phyloP scores from a whole-genome alignment of 2,329 filamentous ascomycete species.

The Emydomyces testavorans region DNA sequence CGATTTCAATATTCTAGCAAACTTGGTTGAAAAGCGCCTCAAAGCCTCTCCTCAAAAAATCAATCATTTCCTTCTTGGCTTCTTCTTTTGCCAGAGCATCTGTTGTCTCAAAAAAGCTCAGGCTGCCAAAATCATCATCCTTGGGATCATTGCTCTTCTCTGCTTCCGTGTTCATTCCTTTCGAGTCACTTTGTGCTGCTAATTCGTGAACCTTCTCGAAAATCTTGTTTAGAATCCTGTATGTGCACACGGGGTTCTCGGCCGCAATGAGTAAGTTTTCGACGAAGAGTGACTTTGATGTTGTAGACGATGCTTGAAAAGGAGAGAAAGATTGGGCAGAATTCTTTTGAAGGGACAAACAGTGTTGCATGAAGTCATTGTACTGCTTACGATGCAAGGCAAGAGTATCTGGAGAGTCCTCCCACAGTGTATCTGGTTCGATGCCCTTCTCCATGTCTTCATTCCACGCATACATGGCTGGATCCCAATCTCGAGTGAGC shows the following conservation, averaged over 20 bases:
- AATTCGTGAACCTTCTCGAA: conserved; percentile 9
- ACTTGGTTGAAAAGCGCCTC: too few relatives aligned
- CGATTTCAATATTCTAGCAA: too few relatives aligned
- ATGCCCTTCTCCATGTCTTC: conserved; percentile 12
- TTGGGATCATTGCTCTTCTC: conserved; percentile 3
- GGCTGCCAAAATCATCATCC: neutral
- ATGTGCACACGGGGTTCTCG: conserved; percentile 9
- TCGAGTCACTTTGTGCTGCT: too few relatives aligned
- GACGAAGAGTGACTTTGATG: conserved; percentile 10
- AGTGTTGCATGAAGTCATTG: neutral
- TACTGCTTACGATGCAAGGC: conserved; percentile 5
- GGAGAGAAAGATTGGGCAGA: too few relatives aligned
- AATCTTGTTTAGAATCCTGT: conserved; percentile 9
- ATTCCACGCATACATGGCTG: conserved; percentile 12
- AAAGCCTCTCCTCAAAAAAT: conserved; percentile 11
- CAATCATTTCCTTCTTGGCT: conserved; percentile 5
- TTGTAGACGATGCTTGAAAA: conserved; percentile 1
- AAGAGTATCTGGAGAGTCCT: conserved; percentile 12
- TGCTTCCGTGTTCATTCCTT: too few relatives aligned
- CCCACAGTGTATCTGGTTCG: conserved; percentile 10
- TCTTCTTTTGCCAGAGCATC: conserved; percentile 3
- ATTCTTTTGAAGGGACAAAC: too few relatives aligned
- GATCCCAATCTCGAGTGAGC: conserved; percentile 16
- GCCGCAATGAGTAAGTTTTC: conserved; percentile 12
- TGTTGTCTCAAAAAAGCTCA: conserved; percentile 7